A percentile compares a stretch with the other conserved stretches of the same genome.
Evolutionary conservation across 2,329 filamentous ascomycete species (phyloP).

Genomic region (Pyricularia pennisetigena): DNA sequence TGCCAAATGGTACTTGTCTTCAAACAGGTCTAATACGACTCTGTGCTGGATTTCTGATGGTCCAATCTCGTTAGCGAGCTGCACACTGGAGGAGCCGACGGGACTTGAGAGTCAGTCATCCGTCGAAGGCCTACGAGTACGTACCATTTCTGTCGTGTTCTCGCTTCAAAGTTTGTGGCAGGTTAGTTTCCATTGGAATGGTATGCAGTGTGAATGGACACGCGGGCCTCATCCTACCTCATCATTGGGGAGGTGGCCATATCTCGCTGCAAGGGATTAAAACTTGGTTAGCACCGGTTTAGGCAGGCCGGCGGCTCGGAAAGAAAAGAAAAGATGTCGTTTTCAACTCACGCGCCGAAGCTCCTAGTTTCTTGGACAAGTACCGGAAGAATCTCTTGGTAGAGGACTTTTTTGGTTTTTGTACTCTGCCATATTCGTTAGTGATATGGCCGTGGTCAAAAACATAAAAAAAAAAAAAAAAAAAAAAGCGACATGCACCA

Average conservation of each 20-base stretch:
- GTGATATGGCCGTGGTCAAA: not conserved
- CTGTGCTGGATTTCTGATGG: conserved; percentile 17
- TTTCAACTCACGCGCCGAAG: not conserved
- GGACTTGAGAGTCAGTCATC: not conserved
- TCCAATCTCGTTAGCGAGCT: not conserved
- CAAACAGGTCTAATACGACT: conserved; percentile 18
- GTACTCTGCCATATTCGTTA: not conserved
- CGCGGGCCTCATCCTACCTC: not conserved
- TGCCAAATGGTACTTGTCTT: conserved; percentile 17
- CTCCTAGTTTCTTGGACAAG: conserved; percentile 4
- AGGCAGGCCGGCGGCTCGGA: not conserved
- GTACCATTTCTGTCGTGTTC: conserved; percentile 5
- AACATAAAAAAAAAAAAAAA: too few species aligned
- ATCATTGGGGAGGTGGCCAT: conserved; percentile 2
- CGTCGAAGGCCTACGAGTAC: not conserved
- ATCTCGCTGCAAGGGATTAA: not conserved
- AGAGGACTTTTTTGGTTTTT: not conserved
- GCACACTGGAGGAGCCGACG: not conserved
- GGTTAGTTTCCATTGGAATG: not conserved
- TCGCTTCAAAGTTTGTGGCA: not conserved
- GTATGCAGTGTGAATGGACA: not conserved
- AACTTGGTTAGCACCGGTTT: not conserved
- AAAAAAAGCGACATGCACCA: too few species aligned
- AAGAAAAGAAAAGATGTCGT: not conserved
- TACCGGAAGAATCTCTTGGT: conserved; percentile 4